Percentiles rank a stretch among this genome's conserved stretches.
Conservation (phyloP, 345 rosid genomes). For the Pelargonium nanum region DNA sequence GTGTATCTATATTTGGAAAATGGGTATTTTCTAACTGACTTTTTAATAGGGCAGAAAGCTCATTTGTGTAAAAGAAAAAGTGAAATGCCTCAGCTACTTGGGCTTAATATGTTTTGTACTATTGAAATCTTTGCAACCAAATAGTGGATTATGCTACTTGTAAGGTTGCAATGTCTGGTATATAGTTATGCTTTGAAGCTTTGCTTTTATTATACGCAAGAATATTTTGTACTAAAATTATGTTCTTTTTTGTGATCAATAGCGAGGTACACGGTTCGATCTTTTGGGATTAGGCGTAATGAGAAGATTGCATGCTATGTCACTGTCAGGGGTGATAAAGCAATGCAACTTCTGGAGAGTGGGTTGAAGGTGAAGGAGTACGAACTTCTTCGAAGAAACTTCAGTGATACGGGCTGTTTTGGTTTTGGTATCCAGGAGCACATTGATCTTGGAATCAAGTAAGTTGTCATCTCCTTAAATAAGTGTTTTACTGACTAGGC, state of each 20-base stretch:
- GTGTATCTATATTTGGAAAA: too few relatives aligned
- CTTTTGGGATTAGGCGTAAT: constrained; percentile 30
- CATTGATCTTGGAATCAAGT: constrained; percentile 28
- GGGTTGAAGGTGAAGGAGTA: constrained; percentile 57
- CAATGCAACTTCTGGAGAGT: constrained; percentile 54
- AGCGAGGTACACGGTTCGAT: constrained; percentile 31
- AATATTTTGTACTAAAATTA: not conserved
- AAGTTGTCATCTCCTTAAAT: not conserved
- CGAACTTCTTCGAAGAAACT: constrained; percentile 16
- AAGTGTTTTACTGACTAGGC: not conserved
- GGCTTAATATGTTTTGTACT: too few relatives aligned
- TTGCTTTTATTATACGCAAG: too few relatives aligned
- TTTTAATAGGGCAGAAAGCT: too few relatives aligned
- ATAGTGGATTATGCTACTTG: too few relatives aligned
- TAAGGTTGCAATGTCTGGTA: too few relatives aligned
- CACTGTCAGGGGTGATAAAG: constrained; percentile 49
- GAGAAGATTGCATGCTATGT: constrained; percentile 31
- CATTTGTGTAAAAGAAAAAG: too few relatives aligned
- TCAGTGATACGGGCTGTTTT: constrained; percentile 30
- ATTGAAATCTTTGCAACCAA: too few relatives aligned
- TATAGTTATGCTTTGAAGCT: too few relatives aligned
- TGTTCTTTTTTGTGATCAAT: not conserved
- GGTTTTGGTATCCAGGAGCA: constrained; percentile 31
- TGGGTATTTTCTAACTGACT: too few relatives aligned
- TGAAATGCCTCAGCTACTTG: too few relatives aligned